These are phyloP conservation scores for Bathelium albidoporum DNA, from an alignment of 495 filamentous ascomycete species.

Conservation along the genomic window DNA sequence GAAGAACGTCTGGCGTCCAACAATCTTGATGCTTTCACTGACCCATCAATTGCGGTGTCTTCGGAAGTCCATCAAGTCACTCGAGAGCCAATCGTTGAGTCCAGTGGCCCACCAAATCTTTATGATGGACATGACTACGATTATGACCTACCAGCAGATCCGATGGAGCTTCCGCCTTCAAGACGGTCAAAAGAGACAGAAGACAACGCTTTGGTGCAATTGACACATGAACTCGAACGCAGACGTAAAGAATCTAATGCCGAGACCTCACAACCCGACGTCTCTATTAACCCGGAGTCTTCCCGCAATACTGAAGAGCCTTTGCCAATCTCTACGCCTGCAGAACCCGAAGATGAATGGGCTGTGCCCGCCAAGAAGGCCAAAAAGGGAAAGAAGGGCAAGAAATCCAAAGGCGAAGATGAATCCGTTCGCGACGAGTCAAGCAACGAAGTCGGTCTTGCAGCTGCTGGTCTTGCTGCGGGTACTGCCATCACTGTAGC, in stretches of 20 bases:
- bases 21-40: not conserved
- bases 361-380: not conserved
- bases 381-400: constrained; percentile 12
- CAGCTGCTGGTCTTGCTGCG: not conserved
- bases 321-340: not conserved
- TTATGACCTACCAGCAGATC: constrained; percentile 1
- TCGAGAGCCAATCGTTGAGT: not conserved
- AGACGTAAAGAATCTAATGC: not conserved
- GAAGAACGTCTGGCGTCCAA: not conserved
- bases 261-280: not conserved
- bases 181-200: not conserved
- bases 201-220: not conserved
- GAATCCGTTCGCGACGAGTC: not conserved
- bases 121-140: not conserved
- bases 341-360: constrained; percentile 8
- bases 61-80: not conserved
- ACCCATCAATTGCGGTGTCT: not conserved
- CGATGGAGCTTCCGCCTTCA: not conserved
- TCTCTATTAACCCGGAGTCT: not conserved
- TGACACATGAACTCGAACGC: not conserved
- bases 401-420: not conserved
- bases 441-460: not conserved
- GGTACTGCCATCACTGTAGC: not conserved
- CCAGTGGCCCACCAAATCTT: not conserved
- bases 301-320: not conserved